Evolutionary conservation across 108 stramenopile species (phyloP), one percentile per base, ranked within the genome.

Genomic region (Nitzschia putrida): DNA sequence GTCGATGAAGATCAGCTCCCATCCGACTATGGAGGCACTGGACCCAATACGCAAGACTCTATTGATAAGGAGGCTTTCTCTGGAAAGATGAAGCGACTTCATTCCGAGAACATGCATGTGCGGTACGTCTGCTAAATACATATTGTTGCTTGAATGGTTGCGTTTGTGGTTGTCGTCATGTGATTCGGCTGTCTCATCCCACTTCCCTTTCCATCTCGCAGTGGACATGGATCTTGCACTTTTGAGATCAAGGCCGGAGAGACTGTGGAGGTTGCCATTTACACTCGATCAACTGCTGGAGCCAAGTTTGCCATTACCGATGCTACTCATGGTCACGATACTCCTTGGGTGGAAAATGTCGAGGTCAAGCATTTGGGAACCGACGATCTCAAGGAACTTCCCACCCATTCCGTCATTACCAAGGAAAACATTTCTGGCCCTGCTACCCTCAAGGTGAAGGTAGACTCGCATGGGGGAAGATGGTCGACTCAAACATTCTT

Each of bases 11-110:
- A 86, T 64, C 77, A 88, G 61, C 70, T 93, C 12, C 92, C 92
- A 18, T 66, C 65, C 7, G 92, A 93, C 68, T 93, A 93, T 66
- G 92, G 92, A 54, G 92, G 92, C 18, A 91, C 45, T 51, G 83
- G 72, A 23, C 76, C 77, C 42, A 71, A 80, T 26, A 88, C 89
- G 16, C 80, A 83, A 13, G 73, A 64, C 7, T 77, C 84, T 7
- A 69, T 73, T 49, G 81, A 80, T 49, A 82, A 85, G 61, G 79
- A 76, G 20, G 18, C 34, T 25, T 78, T 77, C 51, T 73, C 83
- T 13, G 78, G 86, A 12, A 83, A 83, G 21, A 82, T 85, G 68
- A 71, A 78, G 68, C 67, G 79, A 40, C 60, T 88, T 50, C 51
- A 80, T 54, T 75, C 88, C 41, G 76, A 93, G 59, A 56, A 86